Evolutionary conservation across 345 rosid species (phyloP).

Genomic region (Toxicodendron radicans): DNA sequence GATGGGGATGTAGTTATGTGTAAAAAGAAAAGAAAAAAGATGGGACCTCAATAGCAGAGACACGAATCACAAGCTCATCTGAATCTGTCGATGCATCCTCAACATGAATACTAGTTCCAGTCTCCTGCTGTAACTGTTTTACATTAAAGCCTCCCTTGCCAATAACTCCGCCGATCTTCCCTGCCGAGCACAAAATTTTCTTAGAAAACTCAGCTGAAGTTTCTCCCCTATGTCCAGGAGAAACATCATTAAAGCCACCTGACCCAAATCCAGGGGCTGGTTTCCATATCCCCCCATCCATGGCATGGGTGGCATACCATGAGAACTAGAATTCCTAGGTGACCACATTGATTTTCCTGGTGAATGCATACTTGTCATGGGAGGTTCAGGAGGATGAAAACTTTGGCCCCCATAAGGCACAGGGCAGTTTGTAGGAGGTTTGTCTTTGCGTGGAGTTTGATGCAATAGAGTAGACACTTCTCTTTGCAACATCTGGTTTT

Average conservation of each 20-base stretch:
- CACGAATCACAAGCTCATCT: conserved; percentile 50
- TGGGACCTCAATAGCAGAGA: conserved; percentile 56
- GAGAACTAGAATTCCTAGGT: conserved; percentile 29
- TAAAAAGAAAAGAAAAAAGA: conserved; percentile 5
- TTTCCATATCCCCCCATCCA: conserved; percentile 35
- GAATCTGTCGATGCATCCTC: conserved; percentile 45
- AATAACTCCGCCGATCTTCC: conserved; percentile 61
- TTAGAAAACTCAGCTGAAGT: conserved; percentile 55
- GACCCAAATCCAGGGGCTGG: conserved; percentile 34
- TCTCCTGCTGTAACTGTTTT: conserved; percentile 49
- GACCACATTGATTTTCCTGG: conserved; percentile 39
- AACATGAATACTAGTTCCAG: conserved; percentile 56
- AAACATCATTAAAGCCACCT: conserved; percentile 35
- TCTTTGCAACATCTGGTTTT: conserved; percentile 42
- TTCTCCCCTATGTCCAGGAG: conserved; percentile 42
- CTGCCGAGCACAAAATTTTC: conserved; percentile 50
- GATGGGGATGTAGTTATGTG: neutral
- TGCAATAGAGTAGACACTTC: conserved; percentile 55
- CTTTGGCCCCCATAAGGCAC: conserved; percentile 33
- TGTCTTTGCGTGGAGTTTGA: conserved; percentile 53
- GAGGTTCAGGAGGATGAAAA: conserved; percentile 33
- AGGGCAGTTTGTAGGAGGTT: conserved; percentile 34
- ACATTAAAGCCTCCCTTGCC: conserved; percentile 64
- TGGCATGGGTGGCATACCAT: conserved; percentile 32
- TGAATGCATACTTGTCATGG: conserved; percentile 31